A percentile compares a stretch with the other conserved stretches of the same genome.
phyloP scores from a whole-genome alignment of 1,284 basidiomycete species.

The Apiotrichum laibachii region DNA sequence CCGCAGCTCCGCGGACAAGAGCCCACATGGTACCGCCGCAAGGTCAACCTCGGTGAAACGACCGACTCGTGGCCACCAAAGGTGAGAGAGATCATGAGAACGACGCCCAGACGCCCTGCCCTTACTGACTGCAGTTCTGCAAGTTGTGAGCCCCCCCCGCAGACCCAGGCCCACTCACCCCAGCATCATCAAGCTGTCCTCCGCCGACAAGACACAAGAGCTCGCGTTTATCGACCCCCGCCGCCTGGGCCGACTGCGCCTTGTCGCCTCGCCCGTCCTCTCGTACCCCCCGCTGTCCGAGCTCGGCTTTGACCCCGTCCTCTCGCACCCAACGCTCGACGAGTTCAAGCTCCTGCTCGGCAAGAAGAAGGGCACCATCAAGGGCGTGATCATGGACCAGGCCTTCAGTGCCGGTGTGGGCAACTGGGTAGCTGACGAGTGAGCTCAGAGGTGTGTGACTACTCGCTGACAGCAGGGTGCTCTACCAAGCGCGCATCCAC shows the following conservation, averaged over 20 bases:
- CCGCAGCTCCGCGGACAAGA: slow-evolving; percentile 63
- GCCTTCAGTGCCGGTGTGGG: slow-evolving; percentile 77
- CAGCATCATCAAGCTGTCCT: slow-evolving; percentile 53
- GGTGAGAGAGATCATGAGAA: slow-evolving; percentile 53
- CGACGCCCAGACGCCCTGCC: rapidly evolving
- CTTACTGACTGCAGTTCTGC: slow-evolving; percentile 27
- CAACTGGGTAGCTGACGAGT: slow-evolving; percentile 75
- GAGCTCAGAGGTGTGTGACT: slow-evolving; percentile 5
- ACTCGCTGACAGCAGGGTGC: slow-evolving; percentile 56
- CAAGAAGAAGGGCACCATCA: slow-evolving; percentile 68
- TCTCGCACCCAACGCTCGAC: slow-evolving; percentile 65
- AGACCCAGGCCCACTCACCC: slow-evolving; percentile 1
- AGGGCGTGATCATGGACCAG: slow-evolving; percentile 75
- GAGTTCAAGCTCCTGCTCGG: slow-evolving; percentile 59
- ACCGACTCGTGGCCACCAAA: slow-evolving; percentile 75
- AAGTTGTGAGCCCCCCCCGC: slow-evolving; percentile 33
- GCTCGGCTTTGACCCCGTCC: slow-evolving; percentile 74
- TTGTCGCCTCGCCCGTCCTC: slow-evolving; percentile 59
- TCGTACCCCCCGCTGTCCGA: slow-evolving; percentile 66
- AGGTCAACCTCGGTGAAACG: slow-evolving; percentile 53
- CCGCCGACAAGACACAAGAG: slow-evolving; percentile 29
- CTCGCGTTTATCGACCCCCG: slow-evolving; percentile 56
- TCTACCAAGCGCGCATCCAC: slow-evolving; percentile 74
- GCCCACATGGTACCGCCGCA: slow-evolving; percentile 63
- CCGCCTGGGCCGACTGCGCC: slow-evolving; percentile 67